Evolutionary conservation across 768 basidiomycete species (phyloP), one percentile per base, ranked within the genome.

Genomic region (Pulveroboletus sp.): DNA sequence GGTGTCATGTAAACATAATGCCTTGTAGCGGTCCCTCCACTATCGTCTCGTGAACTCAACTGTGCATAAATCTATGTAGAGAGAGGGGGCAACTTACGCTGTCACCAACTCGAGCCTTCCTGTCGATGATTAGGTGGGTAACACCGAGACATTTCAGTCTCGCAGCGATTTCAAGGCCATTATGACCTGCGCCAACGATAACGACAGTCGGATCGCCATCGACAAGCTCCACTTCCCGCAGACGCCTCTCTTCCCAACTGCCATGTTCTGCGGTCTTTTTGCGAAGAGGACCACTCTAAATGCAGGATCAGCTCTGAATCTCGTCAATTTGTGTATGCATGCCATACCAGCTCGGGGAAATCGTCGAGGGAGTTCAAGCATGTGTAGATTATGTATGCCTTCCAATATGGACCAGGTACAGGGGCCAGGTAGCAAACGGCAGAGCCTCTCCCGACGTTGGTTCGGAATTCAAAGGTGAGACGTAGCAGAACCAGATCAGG

Each of bases 151-250:
- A 72, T 57, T 82, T 82, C 47, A 90, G 68, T n/a, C 84, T 72
- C 2, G 84, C 83, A 0, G 86, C 85, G 2, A 80, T 61, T 36
- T 75, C 78, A 27, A 92, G 66, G 1, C 86, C 89, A 53, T 76
- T 77, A 49, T 88, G 87, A 0, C 84, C 85, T 0, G 75, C 84
- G 10, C 84, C 82, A 17, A 86, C 68, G 21, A 87, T 69, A 27
- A 88, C 62, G 9, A 85, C 86, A 2, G 73, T 73, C 0, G 84
- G 83, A 33, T 76, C 73, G 7, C 56, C 60, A n/a, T 74, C 74
- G 30, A 64, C 66, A 55, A 82, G 83, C 28, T 75, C 73, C 8
- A 59, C 46, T 49, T 78, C 74, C 30, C 60, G 60, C 36, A 65
- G 64, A 30, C 81, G 71, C 27, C 70, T 65, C 28, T 71, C 70